These are phyloP conservation scores for Syzygium oleosum DNA, from an alignment of 345 rosid genomes.

Conservation along the genomic window DNA sequence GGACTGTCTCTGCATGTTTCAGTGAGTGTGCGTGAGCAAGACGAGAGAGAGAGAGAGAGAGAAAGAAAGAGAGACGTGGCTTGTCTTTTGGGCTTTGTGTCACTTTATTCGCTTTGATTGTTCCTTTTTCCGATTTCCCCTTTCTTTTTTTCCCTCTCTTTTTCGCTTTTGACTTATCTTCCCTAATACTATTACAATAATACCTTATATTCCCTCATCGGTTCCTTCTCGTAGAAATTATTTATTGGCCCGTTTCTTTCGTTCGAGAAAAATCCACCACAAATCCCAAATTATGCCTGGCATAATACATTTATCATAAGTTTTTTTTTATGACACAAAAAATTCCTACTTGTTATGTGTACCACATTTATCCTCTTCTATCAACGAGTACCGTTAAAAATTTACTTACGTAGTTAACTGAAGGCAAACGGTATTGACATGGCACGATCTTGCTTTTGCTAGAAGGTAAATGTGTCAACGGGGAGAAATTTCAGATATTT, in stretches of 20 bases:
- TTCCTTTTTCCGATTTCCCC: too few species aligned
- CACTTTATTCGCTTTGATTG: background rate
- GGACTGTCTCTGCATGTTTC: constrained; percentile 84
- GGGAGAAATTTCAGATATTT: too few species aligned
- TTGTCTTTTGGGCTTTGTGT: background rate
- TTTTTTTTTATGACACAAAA: background rate
- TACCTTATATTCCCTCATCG: background rate
- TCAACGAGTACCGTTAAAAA: too few species aligned
- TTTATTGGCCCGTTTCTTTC: background rate
- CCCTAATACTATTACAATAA: background rate
- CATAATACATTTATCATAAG: too few species aligned
- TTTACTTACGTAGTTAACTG: too few species aligned
- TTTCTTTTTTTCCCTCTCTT: too few species aligned
- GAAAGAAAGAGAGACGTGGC: constrained; percentile 1
- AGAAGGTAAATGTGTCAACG: too few species aligned
- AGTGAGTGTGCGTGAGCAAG: background rate
- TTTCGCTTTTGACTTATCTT: background rate
- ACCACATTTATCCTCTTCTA: too few species aligned
- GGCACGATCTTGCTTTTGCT: too few species aligned
- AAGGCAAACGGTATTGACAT: too few species aligned
- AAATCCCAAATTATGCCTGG: too few species aligned
- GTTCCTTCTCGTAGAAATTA: background rate
- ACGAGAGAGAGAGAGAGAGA: constrained; percentile 1
- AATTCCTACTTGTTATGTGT: background rate
- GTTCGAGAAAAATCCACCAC: rapidly evolving